Percentiles rank a stretch among this genome's conserved stretches.
phyloP scores from a whole-genome alignment of 163 green algal genomes.

The Scenedesmus sp. region DNA sequence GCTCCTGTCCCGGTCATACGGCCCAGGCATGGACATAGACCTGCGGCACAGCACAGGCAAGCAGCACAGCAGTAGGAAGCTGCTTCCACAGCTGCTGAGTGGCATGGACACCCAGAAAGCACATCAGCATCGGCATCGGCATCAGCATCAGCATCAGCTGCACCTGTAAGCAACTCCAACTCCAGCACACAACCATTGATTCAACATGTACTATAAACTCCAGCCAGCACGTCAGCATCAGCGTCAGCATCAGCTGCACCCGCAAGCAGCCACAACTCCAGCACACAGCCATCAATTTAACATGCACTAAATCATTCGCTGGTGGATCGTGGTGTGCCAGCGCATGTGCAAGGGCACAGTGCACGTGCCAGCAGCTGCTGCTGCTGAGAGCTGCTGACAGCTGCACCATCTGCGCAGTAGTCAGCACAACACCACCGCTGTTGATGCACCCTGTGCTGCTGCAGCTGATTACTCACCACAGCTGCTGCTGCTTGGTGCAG shows the following conservation, averaged over 20 bases:
- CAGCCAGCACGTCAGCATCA: too few relatives aligned
- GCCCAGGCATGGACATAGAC: not conserved
- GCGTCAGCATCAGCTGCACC: too few relatives aligned
- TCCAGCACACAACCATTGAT: too few relatives aligned
- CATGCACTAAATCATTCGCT: too few relatives aligned
- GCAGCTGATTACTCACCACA: not conserved
- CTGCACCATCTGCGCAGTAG: not conserved
- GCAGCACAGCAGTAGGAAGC: not conserved
- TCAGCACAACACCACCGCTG: too few relatives aligned
- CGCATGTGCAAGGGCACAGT: not conserved
- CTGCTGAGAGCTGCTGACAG: not conserved
- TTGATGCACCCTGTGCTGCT: not conserved
- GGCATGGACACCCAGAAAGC: too few relatives aligned
- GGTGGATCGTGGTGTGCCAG: too few relatives aligned
- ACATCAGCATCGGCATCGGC: not conserved
- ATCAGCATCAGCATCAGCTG: not conserved
- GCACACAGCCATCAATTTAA: too few relatives aligned
- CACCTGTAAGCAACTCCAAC: too few relatives aligned
- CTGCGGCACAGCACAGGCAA: conserved; percentile 21
- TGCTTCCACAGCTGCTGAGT: not conserved
- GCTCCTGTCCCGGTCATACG: not conserved
- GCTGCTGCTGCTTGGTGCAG: too few relatives aligned
- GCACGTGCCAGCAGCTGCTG: not conserved
- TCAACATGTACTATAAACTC: too few relatives aligned
- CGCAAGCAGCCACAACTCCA: too few relatives aligned